These are phyloP conservation scores for Cladosporium oxysporum DNA, from an alignment of 2,329 filamentous ascomycete genomes.

Conservation along the genomic window DNA sequence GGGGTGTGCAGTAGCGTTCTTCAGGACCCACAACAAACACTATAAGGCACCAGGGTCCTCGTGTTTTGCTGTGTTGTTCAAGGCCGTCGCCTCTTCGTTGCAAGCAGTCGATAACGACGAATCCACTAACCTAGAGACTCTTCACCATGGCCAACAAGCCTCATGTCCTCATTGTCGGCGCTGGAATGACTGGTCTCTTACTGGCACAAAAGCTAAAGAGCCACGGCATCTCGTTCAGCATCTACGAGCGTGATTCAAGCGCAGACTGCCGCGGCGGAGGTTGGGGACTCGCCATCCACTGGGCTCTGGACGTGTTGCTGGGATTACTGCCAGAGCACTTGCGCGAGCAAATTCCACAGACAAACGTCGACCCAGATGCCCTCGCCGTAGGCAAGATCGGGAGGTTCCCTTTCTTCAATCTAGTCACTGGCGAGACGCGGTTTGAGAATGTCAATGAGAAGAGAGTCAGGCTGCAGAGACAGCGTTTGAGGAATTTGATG, in stretches of 20 bases:
- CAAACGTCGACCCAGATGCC: conserved; percentile 52
- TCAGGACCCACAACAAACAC: not conserved
- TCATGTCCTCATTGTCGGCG: conserved; percentile 27
- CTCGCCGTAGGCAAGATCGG: conserved; percentile 51
- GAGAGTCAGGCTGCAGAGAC: conserved; percentile 9
- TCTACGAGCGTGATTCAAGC: conserved; percentile 26
- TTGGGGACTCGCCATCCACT: conserved; percentile 67
- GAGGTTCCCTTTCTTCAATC: conserved; percentile 58
- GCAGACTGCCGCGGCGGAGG: conserved; percentile 12
- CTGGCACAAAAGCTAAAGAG: conserved; percentile 25
- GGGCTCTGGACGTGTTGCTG: conserved; percentile 57
- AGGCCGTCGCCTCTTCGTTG: not conserved
- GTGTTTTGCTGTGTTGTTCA: not conserved
- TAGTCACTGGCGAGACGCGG: conserved; percentile 45
- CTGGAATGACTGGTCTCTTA: conserved; percentile 25
- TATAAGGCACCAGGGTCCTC: not conserved
- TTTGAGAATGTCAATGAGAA: conserved; percentile 26
- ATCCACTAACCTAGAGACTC: not conserved
- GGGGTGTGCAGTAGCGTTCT: conserved; percentile 4
- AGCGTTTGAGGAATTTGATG: conserved; percentile 21
- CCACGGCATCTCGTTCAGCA: conserved; percentile 22
- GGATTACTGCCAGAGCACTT: conserved; percentile 54
- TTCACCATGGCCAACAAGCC: not conserved
- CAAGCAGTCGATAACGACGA: not conserved
- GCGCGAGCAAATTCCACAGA: conserved; percentile 48